These are phyloP conservation scores for Nidula niveotomentosa DNA, from an alignment of 1,284 basidiomycete genomes.

Conservation along the genomic window DNA sequence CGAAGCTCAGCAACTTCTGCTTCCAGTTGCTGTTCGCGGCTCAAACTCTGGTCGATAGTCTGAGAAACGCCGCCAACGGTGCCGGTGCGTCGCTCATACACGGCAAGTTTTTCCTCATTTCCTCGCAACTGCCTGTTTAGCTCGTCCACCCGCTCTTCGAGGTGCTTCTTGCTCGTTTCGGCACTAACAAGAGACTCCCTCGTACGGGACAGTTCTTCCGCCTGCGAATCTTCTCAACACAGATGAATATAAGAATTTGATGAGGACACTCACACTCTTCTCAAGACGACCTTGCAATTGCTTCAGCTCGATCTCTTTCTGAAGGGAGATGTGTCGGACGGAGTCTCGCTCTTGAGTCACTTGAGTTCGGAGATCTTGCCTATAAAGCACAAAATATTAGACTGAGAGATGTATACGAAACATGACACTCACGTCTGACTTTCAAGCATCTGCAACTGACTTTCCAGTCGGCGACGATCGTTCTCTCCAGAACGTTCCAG, in stretches of 20 bases:
- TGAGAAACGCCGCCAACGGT: slow-evolving; percentile 27
- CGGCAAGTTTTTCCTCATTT: slow-evolving; percentile 80
- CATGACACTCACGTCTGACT: slow-evolving; percentile 61
- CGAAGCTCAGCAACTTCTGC: slow-evolving; percentile 83
- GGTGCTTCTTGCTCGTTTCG: slow-evolving; percentile 79
- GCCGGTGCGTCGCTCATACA: slow-evolving; percentile 76
- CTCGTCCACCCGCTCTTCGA: slow-evolving; percentile 76
- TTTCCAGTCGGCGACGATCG: slow-evolving; percentile 78
- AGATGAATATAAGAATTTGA: background rate
- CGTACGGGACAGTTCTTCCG: slow-evolving; percentile 64
- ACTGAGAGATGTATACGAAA: background rate
- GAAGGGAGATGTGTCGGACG: slow-evolving; percentile 69
- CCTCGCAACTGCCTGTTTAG: slow-evolving; percentile 72
- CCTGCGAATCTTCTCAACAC: slow-evolving; percentile 32
- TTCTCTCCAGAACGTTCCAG: slow-evolving; percentile 82
- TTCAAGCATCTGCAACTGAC: slow-evolving; percentile 78
- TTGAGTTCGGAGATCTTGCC: slow-evolving; percentile 74
- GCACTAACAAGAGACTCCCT: slow-evolving; percentile 76
- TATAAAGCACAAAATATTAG: slow-evolving; percentile 22
- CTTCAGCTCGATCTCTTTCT: slow-evolving; percentile 80
- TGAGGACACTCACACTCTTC: slow-evolving; percentile 53
- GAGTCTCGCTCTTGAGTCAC: slow-evolving; percentile 81
- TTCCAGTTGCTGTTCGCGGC: slow-evolving; percentile 79
- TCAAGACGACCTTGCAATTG: slow-evolving; percentile 78
- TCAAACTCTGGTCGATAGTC: slow-evolving; percentile 43